Percentiles rank a stretch among this genome's conserved stretches.
phyloP scores from a whole-genome alignment of 495 filamentous ascomycete species.

The Hypoxylon intermedium region DNA sequence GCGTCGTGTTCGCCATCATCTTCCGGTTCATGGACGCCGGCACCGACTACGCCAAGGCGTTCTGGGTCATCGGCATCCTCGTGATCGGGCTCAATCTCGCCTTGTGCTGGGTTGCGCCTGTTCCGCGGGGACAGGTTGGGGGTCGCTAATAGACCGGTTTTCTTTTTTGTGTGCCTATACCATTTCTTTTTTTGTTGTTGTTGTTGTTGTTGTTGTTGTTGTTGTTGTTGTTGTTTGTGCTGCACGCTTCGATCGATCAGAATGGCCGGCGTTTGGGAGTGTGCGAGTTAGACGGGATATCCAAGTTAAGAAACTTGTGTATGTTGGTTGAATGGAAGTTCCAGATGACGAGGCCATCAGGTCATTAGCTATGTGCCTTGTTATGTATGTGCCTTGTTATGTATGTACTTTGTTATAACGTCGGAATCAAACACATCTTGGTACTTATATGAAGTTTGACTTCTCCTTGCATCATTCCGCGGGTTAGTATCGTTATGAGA shows the following conservation, averaged over 20 bases:
- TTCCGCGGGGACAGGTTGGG: conserved; percentile 73
- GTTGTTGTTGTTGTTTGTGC: background rate
- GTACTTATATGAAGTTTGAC: too few relatives aligned
- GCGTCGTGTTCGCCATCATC: conserved; percentile 83
- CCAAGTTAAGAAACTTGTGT: background rate
- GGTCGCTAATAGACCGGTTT: conserved; percentile 52
- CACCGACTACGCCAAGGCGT: conserved; percentile 66
- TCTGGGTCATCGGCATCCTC: conserved; percentile 87
- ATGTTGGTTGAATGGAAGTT: background rate
- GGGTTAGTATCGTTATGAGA: too few relatives aligned
- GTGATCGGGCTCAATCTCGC: conserved; percentile 70
- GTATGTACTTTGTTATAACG: too few relatives aligned
- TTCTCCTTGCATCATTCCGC: too few relatives aligned
- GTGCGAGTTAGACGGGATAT: background rate
- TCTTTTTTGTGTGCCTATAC: too few relatives aligned
- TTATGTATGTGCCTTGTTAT: too few relatives aligned
- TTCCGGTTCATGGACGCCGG: conserved; percentile 75
- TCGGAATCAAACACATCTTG: too few relatives aligned
- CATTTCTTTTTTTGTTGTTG: conserved; percentile 1
- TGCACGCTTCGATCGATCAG: background rate
- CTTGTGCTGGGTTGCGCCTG: conserved; percentile 74
- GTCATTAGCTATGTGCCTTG: too few relatives aligned
- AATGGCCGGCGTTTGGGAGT: background rate
- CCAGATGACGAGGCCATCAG: too few relatives aligned
- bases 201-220: background rate